A percentile compares a stretch with the other conserved stretches of the same genome.
Evolutionary conservation across 352 stramenopile species (phyloP).

Genomic region (Pythium sukuiense): DNA sequence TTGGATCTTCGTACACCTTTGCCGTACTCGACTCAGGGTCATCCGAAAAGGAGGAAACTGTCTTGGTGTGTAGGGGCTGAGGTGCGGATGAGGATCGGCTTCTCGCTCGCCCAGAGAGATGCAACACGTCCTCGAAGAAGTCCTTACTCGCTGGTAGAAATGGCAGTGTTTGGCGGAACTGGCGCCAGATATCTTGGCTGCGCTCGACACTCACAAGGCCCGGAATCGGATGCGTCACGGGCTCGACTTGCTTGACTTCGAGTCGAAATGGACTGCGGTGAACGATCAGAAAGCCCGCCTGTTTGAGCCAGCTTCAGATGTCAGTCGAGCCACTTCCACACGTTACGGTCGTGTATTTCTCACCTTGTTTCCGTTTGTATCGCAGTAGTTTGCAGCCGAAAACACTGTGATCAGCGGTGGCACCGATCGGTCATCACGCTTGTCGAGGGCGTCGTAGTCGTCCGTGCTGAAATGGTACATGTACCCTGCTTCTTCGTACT

Average conservation of each 20-base stretch:
- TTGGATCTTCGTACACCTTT: neutral
- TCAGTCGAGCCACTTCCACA: too few relatives aligned
- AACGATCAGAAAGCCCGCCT: slow-evolving; percentile 66
- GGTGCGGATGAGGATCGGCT: slow-evolving; percentile 15
- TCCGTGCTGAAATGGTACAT: slow-evolving; percentile 60
- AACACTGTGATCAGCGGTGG: slow-evolving; percentile 93
- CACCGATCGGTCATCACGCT: slow-evolving; percentile 43
- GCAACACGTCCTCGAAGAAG: slow-evolving; percentile 78
- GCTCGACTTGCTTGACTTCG: slow-evolving; percentile 54
- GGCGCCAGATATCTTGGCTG: slow-evolving; percentile 64
- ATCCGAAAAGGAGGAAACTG: too few relatives aligned
- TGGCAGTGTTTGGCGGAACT: slow-evolving; percentile 75
- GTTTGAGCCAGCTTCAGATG: neutral
- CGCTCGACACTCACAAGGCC: slow-evolving; percentile 45
- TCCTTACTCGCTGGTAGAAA: slow-evolving; percentile 80
- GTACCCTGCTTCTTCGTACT: slow-evolving; percentile 73
- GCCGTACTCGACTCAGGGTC: neutral
- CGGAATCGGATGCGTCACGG: slow-evolving; percentile 54
- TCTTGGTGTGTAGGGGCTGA: neutral
- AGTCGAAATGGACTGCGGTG: slow-evolving; percentile 45
- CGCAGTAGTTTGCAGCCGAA: slow-evolving; percentile 95
- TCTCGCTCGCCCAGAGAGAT: slow-evolving; percentile 31
- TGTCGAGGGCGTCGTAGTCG: slow-evolving; percentile 47
- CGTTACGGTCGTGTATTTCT: neutral
- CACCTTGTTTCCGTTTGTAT: slow-evolving; percentile 76